Conservation (phyloP, 78 protist species). For the Mastigamoeba balamuthi region DNA sequence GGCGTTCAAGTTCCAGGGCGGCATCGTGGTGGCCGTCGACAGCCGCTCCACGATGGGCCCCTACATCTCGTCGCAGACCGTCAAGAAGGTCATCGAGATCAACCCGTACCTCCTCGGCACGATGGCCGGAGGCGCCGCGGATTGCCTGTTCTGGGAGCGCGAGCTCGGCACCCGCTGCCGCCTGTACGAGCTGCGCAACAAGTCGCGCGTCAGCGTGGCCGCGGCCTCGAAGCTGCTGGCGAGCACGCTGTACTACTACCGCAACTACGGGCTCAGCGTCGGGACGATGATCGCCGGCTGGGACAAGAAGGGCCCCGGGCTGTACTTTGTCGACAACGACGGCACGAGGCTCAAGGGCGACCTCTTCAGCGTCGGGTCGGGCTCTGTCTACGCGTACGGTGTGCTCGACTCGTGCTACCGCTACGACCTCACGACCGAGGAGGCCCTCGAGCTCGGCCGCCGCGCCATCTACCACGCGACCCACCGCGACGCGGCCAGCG, state of each 20-base stretch:
- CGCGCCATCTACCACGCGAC: constrained; percentile 97
- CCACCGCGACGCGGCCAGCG: constrained; percentile 93
- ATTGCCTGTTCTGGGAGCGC: constrained; percentile 97
- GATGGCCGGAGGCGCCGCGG: constrained; percentile 99
- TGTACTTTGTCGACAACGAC: constrained; percentile 93
- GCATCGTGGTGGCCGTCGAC: constrained; percentile 94
- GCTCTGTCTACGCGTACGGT: constrained; percentile 99
- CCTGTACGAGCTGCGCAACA: constrained; percentile 76
- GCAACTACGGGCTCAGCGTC: constrained; percentile 91
- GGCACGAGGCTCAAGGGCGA: constrained; percentile 89
- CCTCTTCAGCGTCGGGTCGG: constrained; percentile 96
- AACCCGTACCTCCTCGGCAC: constrained; percentile 96
- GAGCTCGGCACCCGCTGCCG: constrained; percentile 87
- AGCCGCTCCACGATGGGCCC: constrained; percentile 93
- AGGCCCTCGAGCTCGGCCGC: constrained; percentile 93
- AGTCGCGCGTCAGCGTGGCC: constrained; percentile 91
- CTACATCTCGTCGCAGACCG: constrained; percentile 90
- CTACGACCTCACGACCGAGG: constrained; percentile 65
- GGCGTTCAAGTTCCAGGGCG: constrained; percentile 84
- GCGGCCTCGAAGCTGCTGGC: constrained; percentile 97
- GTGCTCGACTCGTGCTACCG: constrained; percentile 94
- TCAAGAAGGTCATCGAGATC: constrained; percentile 97
- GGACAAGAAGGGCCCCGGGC: constrained; percentile 91
- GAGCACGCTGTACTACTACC: constrained; percentile 89
- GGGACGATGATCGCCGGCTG: constrained; percentile 99